Base-by-base conservation (phyloP, 495 filamentous ascomycete genomes). In the Usnea hakonensis region DNA sequence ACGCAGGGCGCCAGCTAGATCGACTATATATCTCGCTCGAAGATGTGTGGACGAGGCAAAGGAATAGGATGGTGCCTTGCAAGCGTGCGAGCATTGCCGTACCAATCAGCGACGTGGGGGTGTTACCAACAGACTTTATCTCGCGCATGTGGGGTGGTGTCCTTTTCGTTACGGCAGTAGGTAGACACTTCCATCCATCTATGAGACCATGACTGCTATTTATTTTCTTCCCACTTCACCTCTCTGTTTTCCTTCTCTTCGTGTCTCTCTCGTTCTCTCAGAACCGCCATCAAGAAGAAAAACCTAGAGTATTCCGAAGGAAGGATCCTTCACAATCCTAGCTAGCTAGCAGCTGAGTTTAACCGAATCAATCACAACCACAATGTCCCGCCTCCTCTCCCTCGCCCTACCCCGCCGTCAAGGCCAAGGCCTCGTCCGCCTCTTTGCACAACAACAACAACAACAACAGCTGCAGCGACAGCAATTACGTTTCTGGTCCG, bases 331-430 rank as follows among this genome's bases (percentile, higher is more conserved):
- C 37, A 21, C 30, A 36, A 36, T 14, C 40, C 23, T 44, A 26
- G 37, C 5, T 59, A n/a, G n/a, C n/a, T n/a, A n/a, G n/a, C n/a
- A n/a, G n/a, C n/a, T n/a, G n/a, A n/a, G 32, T 44, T 36, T 62
- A 55, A 38, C 38, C 61, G 17, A 59, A 46, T 30, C 8, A 13
- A 66, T 17, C 21, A n/a, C n/a, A n/a, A n/a, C n/a, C n/a, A n/a
- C n/a, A n/a, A 63, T 67, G 61, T 30, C 61, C 61, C 60, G 65
- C 65, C 50, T 61, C 13, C 48, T 63, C 32, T 37, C 59, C 57
- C 48, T 63, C 32, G 33, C 59, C 57, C 36, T 67, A 57, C 65
- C 65, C 65, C 65, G 60, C 65, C 38, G 61, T 19, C 33, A 41
- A 48, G 37, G 38, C 32, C 14, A 35, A 41, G 62, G 64, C 35